phyloP scores from a whole-genome alignment of 2,329 filamentous ascomycete genomes.

The Paecilomyces niveus region DNA sequence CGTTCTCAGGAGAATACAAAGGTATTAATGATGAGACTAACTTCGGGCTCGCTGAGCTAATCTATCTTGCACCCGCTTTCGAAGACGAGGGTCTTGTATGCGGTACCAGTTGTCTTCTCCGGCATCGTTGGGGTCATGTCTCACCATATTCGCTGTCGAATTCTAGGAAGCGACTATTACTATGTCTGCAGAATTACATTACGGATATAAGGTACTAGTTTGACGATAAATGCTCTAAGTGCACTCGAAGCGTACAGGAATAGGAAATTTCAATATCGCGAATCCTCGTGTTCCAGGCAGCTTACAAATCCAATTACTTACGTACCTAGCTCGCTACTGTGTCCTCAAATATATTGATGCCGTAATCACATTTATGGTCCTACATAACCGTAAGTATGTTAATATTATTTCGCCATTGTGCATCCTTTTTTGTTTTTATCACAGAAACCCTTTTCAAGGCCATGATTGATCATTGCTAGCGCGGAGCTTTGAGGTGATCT shows the following conservation, averaged over 20 bases:
- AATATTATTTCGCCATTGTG: no score
- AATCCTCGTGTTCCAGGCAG: background rate
- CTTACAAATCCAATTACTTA: background rate
- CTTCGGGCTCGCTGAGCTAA: constrained; percentile 32
- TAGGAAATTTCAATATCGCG: background rate
- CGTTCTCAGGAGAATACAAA: background rate
- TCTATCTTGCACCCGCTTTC: constrained; percentile 35
- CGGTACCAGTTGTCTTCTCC: constrained; percentile 21
- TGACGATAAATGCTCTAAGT: no score
- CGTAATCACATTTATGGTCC: no score
- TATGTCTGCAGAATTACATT: no score
- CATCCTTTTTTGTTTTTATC: no score
- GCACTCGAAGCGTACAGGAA: background rate
- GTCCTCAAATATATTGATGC: background rate
- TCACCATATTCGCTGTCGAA: background rate
- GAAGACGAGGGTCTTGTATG: constrained; percentile 27
- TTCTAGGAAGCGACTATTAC: no score
- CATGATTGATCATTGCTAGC: no score
- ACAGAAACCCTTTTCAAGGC: no score
- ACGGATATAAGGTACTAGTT: no score
- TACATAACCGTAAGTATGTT: no score
- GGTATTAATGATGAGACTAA: constrained; percentile 11
- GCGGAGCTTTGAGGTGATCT: no score
- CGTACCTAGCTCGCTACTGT: background rate
- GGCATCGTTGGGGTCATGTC: background rate